Percentiles rank a stretch among this genome's conserved stretches.
Evolutionary conservation across 257 asterid genomes (phyloP).

Genomic region (Przewalskia tangutica): DNA sequence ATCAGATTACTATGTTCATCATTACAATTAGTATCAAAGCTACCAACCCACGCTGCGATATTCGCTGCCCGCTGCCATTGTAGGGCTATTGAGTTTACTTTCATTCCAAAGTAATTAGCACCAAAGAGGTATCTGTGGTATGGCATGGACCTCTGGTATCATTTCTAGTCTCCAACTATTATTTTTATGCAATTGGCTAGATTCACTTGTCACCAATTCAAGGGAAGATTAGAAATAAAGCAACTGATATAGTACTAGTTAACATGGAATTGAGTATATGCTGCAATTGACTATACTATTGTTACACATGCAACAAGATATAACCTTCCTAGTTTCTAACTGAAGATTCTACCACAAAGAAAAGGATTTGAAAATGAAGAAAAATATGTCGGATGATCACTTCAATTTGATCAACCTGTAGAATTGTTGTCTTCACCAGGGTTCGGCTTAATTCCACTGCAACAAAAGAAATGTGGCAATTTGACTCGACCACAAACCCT

Average conservation of each 20-base stretch:
- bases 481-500: conserved; percentile 95
- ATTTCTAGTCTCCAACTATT: not conserved
- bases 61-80: too few relatives aligned
- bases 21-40: too few relatives aligned
- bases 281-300: not conserved
- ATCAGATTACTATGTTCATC: too few relatives aligned
- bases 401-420: not conserved
- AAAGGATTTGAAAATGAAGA: not conserved
- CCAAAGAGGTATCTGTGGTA: not conserved
- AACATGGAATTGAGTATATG: not conserved
- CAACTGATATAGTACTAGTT: not conserved
- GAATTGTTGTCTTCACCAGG: conserved; percentile 17
- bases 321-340: not conserved
- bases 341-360: not conserved
- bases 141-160: not conserved
- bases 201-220: not conserved
- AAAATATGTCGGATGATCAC: not conserved
- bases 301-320: not conserved
- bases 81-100: not conserved
- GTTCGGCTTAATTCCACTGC: conserved; percentile 66
- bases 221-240: not conserved
- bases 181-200: not conserved
- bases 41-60: too few relatives aligned
- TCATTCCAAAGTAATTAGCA: not conserved
- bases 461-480: conserved; percentile 86